Base-by-base conservation (phyloP, 1,284 basidiomycete species). In the Boletus calvinii region DNA sequence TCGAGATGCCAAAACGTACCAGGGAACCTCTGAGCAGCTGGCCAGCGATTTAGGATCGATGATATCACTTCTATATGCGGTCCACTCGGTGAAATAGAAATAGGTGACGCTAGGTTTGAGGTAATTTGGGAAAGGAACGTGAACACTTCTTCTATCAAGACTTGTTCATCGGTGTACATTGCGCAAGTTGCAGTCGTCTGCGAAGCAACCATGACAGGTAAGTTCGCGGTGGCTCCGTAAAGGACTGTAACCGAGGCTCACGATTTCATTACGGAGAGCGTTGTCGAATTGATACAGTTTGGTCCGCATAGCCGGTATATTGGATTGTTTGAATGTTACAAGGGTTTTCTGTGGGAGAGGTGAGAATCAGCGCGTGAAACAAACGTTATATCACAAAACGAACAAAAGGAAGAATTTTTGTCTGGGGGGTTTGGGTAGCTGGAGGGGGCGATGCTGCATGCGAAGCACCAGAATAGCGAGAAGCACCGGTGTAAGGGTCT, bases 231-330 rank as follows among this genome's bases (percentile, higher is more conserved):
- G 35, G 13, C 7, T 26, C 49, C 39, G 41, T 17, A 39, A 46
- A 35, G 48, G n/a, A 38, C 36, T 20, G 15, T 2, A 12, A 63
- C 18, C 9, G 30, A 41, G 26, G 61, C 83, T 59, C 59, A 88
- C 87, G 51, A 82, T 85, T 66, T 87, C 87, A 55, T 79, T 74
- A 50, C 79, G 79, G 48, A 94, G 73, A 26, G 75, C 80, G 37
- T 87, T 83, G 64, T 95, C 85, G 51, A 98, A 84, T 65, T 96
- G 87, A 47, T 80, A 76, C 20, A 98, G 69, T 73, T 98, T 98
- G 34, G 77, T 77, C 63, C 85, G 86, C 77, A 96, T 93, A 4
- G 92, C 92, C 12, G 76, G 65, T n/a, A 97, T 79, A 67, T 96
- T 98, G 13, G 88, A 90, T 73, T 92, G 88, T 58, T 88, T 90